These are phyloP conservation scores for Raddia distichophylla DNA, from an alignment of 176 grass and related monocot genomes.

Conservation along the genomic window DNA sequence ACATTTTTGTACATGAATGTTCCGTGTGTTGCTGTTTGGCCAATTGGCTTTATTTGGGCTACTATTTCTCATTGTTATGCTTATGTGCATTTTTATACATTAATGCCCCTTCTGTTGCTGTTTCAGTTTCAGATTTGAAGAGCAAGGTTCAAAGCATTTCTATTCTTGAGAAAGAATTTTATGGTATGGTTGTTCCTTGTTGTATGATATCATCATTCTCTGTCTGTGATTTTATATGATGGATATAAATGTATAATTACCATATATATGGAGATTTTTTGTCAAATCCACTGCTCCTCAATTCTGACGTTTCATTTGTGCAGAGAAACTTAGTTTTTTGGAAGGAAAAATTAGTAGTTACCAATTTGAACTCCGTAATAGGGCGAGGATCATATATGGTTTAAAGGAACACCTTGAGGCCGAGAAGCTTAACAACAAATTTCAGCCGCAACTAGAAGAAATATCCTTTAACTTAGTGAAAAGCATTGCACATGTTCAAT, in stretches of 20 bases:
- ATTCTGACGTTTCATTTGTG: slow-evolving; percentile 35
- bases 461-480: slow-evolving; percentile 61
- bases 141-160: slow-evolving; percentile 69
- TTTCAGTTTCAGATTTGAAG: slow-evolving; percentile 74
- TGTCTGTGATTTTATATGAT: slow-evolving; percentile 28
- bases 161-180: slow-evolving; percentile 78
- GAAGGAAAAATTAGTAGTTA: slow-evolving; percentile 70
- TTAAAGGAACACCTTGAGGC: slow-evolving; percentile 64
- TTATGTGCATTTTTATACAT: neutral
- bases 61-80: slow-evolving; percentile 18
- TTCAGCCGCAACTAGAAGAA: slow-evolving; percentile 69
- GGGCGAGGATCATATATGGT: slow-evolving; percentile 61
- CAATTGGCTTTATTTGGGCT: neutral
- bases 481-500: slow-evolving; percentile 9
- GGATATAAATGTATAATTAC: neutral
- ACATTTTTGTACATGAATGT: neutral
- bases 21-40: slow-evolving; percentile 3
- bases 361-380: slow-evolving; percentile 71
- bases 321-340: slow-evolving; percentile 67
- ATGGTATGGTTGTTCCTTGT: slow-evolving; percentile 52
- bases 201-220: slow-evolving; percentile 11
- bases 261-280: slow-evolving; percentile 13
- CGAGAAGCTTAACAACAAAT: slow-evolving; percentile 61
- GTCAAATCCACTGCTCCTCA: neutral
- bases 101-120: slow-evolving; percentile 17